phyloP scores from a whole-genome alignment of 148 eudicot genomes.

The Camellia sinensis region DNA sequence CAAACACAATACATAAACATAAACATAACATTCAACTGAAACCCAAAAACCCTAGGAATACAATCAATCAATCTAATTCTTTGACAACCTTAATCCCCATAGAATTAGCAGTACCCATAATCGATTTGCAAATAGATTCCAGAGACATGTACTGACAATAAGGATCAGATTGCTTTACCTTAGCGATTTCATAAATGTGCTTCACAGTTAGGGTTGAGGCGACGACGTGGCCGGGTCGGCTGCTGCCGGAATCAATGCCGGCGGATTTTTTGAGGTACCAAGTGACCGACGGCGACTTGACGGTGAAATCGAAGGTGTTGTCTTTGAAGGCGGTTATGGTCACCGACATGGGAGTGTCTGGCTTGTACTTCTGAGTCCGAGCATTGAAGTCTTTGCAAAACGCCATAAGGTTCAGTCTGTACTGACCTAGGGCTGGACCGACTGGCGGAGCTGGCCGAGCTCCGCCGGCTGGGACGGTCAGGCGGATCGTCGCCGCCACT shows the following conservation, averaged over 20 bases:
- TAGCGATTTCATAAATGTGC: constrained; percentile 84
- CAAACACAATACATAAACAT: not conserved
- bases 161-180: constrained; percentile 77
- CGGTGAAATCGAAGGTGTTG: constrained; percentile 75
- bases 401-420: constrained; percentile 79
- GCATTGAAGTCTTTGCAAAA: constrained; percentile 96
- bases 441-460: constrained; percentile 87
- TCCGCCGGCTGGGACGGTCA: constrained; percentile 82
- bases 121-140: constrained; percentile 66
- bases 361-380: constrained; percentile 78
- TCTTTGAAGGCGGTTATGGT: constrained; percentile 76
- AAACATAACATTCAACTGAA: not conserved
- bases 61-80: constrained; percentile 52
- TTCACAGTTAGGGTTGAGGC: constrained; percentile 55
- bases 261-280: constrained; percentile 92
- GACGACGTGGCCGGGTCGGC: constrained; percentile 64
- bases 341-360: constrained; percentile 82
- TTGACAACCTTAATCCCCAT: constrained; percentile 76
- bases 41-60: not conserved
- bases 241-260: constrained; percentile 64
- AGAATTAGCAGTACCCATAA: constrained; percentile 80
- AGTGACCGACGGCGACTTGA: constrained; percentile 66
- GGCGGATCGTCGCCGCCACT: constrained; percentile 74
- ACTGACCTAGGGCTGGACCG: constrained; percentile 80
- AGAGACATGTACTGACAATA: constrained; percentile 53